Evolutionary conservation across 2,329 filamentous ascomycete species (phyloP).

Genomic region (Madurella mycetomatis): DNA sequence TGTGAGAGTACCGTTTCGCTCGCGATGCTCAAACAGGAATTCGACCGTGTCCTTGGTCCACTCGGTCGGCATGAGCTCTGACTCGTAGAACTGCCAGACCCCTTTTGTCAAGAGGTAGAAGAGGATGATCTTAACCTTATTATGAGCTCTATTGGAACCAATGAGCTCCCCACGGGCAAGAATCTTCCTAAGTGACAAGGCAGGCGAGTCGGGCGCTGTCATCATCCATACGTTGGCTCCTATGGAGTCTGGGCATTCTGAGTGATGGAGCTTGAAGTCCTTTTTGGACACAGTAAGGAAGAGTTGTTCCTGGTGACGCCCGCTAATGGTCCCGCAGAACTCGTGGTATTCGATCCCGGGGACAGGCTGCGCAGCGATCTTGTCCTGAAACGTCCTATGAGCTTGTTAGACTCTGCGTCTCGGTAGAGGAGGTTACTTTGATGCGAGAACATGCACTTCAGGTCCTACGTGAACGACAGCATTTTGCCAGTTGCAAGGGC

Average conservation of each 20-base stretch:
- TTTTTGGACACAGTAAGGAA: conserved; percentile 5
- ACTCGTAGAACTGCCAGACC: conserved; percentile 17
- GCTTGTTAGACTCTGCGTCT: too few species aligned
- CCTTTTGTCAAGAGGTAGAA: conserved; percentile 11
- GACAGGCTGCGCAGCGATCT: too few species aligned
- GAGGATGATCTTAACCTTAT: conserved; percentile 4
- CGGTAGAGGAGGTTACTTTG: too few species aligned
- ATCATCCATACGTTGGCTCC: background rate
- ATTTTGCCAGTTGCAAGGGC: conserved; percentile 3
- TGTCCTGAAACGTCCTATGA: too few species aligned
- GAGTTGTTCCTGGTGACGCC: background rate
- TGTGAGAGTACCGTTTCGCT: background rate
- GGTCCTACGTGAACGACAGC: background rate
- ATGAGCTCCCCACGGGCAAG: background rate
- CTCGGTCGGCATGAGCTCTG: conserved; percentile 7
- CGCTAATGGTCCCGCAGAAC: conserved; percentile 7
- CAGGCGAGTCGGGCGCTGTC: background rate
- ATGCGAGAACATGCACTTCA: background rate
- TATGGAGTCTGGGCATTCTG: background rate
- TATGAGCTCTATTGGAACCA: background rate
- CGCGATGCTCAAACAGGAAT: conserved; percentile 8
- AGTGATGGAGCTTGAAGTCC: background rate
- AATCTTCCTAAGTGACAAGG: background rate
- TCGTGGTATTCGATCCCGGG: conserved; percentile 5
- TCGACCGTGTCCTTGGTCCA: conserved; percentile 15